Base-by-base conservation (phyloP, 352 stramenopile genomes). In the Phytophthora idaei region DNA sequence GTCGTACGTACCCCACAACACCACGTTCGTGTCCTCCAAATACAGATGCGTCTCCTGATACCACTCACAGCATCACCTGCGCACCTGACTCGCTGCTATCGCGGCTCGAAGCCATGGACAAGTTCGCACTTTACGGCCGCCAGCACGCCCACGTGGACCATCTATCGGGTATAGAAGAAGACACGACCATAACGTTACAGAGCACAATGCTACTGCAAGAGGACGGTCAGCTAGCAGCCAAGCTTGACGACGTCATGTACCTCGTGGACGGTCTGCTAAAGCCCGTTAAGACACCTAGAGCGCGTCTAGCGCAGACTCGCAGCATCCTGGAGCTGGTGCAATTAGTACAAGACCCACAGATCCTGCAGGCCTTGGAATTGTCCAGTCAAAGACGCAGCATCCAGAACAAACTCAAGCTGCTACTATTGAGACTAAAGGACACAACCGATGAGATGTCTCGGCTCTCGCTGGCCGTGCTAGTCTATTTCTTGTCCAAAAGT, bases 191-290 rank as follows among this genome's bases (percentile, higher is more conserved):
- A 14, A 2, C 49, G 21, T 61, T 93, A 51, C 74, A 80, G 66
- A 84, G 74, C 29, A 80, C 80, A n/a, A 48, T 88, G 57, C 29
- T 81, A n/a, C 70, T 93, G 14, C 80, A 91, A 66, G 76, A 86
- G 51, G 81, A 90, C 56, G 82, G 83, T 56, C 57, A 70, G 42
- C 70, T 91, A 3, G 67, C 73, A 44, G 60, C 74, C 9, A 77
- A 75, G 14, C 34, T 91, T 56, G 81, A 88, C 58, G 77, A 90
- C 32, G 62, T 90, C 29, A 59, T 68, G 46, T 90, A 91, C 69
- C 72, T 82, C n/a, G 54, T 93, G 41, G 78, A 88, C 46, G 85
- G 79, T 6, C 60, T 92, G 4, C 34, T 85, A n/a, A 44, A 55
- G 29, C 55, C 36, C 14, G 25, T 34, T 10, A 47, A 32, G 44